These are phyloP conservation scores for Penicillium angulare DNA, from an alignment of 495 filamentous ascomycete genomes.

Conservation along the genomic window DNA sequence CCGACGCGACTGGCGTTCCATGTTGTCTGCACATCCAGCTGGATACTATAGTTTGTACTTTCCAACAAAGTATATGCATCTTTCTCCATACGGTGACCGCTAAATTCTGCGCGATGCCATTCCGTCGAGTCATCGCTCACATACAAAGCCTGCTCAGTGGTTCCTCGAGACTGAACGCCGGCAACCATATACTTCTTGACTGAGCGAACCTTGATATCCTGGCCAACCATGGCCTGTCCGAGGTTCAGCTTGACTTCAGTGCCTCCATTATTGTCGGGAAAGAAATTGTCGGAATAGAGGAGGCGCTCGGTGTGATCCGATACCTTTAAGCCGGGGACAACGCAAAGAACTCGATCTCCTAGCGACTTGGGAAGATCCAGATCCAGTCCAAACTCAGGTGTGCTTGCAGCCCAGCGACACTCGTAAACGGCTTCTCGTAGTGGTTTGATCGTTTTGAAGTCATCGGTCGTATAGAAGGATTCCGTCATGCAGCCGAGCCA, in stretches of 20 bases:
- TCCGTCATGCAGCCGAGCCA: slow-evolving; percentile 37
- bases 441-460: slow-evolving; percentile 64
- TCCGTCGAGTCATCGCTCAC: slow-evolving; percentile 73
- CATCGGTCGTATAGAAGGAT: slow-evolving; percentile 79
- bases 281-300: slow-evolving; percentile 76
- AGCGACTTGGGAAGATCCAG: slow-evolving; percentile 50
- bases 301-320: slow-evolving; percentile 67
- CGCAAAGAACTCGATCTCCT: slow-evolving; percentile 72
- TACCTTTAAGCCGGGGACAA: slow-evolving; percentile 64
- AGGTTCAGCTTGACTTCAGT: slow-evolving; percentile 73
- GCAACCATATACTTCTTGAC: slow-evolving; percentile 85
- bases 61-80: slow-evolving; percentile 92
- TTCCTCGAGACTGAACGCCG: slow-evolving; percentile 72
- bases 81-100: slow-evolving; percentile 72
- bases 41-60: slow-evolving; percentile 94
- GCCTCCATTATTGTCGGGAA: slow-evolving; percentile 50
- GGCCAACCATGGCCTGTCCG: slow-evolving; percentile 70
- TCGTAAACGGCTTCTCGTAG: slow-evolving; percentile 63
- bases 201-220: slow-evolving; percentile 61
- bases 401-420: slow-evolving; percentile 81
- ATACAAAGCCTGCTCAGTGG: slow-evolving; percentile 86
- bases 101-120: slow-evolving; percentile 94
- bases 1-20: slow-evolving; percentile 67
- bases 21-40: slow-evolving; percentile 85
- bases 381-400: slow-evolving; percentile 67